Conservation (phyloP, 257 asterid species). For the Solanum clarkiae region DNA sequence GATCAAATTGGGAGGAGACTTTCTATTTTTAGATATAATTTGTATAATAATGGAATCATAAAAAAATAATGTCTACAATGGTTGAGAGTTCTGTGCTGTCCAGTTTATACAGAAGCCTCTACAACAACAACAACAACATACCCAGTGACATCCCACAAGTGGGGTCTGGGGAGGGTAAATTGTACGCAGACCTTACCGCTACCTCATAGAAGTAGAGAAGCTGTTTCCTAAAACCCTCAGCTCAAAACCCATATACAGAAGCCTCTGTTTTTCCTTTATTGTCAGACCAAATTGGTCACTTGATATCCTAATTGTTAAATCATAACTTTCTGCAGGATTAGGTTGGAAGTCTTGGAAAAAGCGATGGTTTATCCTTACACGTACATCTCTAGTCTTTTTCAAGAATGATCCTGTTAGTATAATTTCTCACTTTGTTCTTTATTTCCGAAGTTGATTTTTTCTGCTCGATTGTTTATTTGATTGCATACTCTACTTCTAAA, state of each 20-base stretch:
- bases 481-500: not conserved
- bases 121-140: too few species aligned
- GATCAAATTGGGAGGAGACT: not conserved
- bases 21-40: not conserved
- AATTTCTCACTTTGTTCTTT: not conserved
- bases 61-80: not conserved
- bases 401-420: slow-evolving; percentile 89
- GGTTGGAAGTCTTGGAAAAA: slow-evolving; percentile 98
- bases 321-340: slow-evolving; percentile 51
- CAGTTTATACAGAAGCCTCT: not conserved
- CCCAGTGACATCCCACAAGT: too few species aligned
- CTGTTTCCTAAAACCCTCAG: too few species aligned
- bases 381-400: slow-evolving; percentile 93
- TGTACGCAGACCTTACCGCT: too few species aligned
- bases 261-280: not conserved
- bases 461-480: not conserved
- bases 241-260: too few species aligned
- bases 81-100: not conserved
- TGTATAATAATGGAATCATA: not conserved
- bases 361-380: slow-evolving; percentile 93
- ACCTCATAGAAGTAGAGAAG: too few species aligned
- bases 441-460: not conserved
- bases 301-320: not conserved
- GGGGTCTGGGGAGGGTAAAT: too few species aligned
- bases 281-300: not conserved